Percentiles rank a stretch among this genome's conserved stretches.
Conservation (phyloP, 495 filamentous ascomycete species). For the Penicillium parvum region DNA sequence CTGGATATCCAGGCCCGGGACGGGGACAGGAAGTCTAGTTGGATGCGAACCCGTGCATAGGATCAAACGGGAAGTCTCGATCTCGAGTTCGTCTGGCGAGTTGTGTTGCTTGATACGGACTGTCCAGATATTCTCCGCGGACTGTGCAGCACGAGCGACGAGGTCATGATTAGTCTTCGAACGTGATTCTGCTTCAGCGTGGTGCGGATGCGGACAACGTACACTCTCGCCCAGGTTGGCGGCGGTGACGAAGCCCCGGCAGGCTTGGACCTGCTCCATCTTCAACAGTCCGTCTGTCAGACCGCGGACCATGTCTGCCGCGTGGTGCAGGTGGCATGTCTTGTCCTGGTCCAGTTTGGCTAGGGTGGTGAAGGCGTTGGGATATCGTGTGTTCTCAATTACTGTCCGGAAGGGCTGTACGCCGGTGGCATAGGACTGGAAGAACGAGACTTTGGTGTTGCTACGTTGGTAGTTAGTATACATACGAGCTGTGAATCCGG, state of each 20-base stretch:
- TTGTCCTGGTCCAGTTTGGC: slow-evolving; percentile 50
- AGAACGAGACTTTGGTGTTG: slow-evolving; percentile 50
- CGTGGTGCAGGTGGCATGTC: slow-evolving; percentile 50
- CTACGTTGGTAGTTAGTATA: slow-evolving; percentile 23
- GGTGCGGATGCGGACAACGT: slow-evolving; percentile 7
- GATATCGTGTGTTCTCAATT: slow-evolving; percentile 38
- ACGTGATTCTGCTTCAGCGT: background rate
- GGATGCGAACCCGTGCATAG: slow-evolving; percentile 58
- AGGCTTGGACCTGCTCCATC: slow-evolving; percentile 40
- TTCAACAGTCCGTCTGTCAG: slow-evolving; percentile 47
- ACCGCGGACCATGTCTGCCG: slow-evolving; percentile 49
- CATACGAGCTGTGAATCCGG: background rate
- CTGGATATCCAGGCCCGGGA: slow-evolving; percentile 25
- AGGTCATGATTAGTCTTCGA: slow-evolving; percentile 8
- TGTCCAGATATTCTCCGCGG: slow-evolving; percentile 34
- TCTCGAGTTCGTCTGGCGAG: slow-evolving; percentile 27
- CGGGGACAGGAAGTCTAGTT: slow-evolving; percentile 38
- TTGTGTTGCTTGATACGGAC: slow-evolving; percentile 34
- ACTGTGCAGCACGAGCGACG: slow-evolving; percentile 8
- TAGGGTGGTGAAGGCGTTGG: slow-evolving; percentile 50
- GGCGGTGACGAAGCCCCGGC: slow-evolving; percentile 38
- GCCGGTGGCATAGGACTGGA: slow-evolving; percentile 48
- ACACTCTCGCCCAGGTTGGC: slow-evolving; percentile 34
- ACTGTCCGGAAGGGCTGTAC: slow-evolving; percentile 46
- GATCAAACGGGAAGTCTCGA: slow-evolving; percentile 42